phyloP scores from a whole-genome alignment of 805 yeast species.

The Sugiyamaella qingdaonensis region DNA sequence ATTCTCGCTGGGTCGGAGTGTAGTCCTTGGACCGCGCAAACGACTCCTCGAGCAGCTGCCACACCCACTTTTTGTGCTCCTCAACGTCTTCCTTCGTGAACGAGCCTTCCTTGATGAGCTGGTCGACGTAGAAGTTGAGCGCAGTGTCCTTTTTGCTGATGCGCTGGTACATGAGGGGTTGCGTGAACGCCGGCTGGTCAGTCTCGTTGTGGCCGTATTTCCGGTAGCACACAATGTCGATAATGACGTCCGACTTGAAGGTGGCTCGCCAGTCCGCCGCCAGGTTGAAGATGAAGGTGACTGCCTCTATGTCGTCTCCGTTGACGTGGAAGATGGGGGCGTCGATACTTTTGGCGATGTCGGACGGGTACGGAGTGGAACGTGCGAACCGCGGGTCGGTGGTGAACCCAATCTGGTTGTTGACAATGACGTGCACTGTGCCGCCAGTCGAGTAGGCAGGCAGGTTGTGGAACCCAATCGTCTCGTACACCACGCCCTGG shows the following conservation, averaged over 20 bases:
- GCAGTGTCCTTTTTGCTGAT: conserved; percentile 87
- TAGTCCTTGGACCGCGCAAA: conserved; percentile 85
- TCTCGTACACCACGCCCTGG: conserved; percentile 98
- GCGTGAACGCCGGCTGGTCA: conserved; percentile 98
- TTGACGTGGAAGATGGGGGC: conserved; percentile 99
- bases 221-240: conserved; percentile 97
- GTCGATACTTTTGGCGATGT: conserved; percentile 91
- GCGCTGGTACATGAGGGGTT: conserved; percentile 93
- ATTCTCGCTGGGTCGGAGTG: conserved; percentile 87
- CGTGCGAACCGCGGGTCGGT: conserved; percentile 97
- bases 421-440: conserved; percentile 91
- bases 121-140: conserved; percentile 75
- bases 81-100: conserved; percentile 86
- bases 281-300: conserved; percentile 83
- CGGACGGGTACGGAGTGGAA: conserved; percentile 97
- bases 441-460: conserved; percentile 99
- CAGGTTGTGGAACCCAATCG: conserved; percentile 87
- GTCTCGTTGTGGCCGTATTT: conserved; percentile 99
- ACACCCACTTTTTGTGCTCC: conserved; percentile 97
- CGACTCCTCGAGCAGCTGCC: conserved; percentile 89
- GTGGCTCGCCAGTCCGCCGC: conserved; percentile 99
- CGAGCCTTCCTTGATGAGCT: conserved; percentile 79
- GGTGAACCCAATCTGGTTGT: conserved; percentile 99
- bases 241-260: conserved; percentile 93
- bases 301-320: conserved; percentile 95